Evolutionary conservation across 2,329 filamentous ascomycete genomes (phyloP), one percentile per base, ranked within the genome.

Genomic region (Teratosphaeria epicoccoides): DNA sequence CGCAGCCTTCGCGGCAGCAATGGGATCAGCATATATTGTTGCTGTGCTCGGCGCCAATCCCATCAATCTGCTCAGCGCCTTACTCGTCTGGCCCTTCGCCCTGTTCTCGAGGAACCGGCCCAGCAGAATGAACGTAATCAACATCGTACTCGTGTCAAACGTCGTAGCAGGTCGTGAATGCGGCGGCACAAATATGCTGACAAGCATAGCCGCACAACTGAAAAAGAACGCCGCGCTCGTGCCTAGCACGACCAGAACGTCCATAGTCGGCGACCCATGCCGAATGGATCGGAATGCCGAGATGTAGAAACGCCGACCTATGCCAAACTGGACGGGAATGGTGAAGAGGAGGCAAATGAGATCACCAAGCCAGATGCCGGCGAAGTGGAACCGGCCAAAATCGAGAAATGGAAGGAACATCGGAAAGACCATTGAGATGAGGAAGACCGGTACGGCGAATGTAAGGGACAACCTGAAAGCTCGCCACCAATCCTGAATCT

Each of bases 71-170:
- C 91, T 97, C 2, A 98, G 78, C 0, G 93, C 93, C 66, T 88
- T 93, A 4, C 90, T 96, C 0, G 93, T 98, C 71, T 97, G 88
- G 0, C 93, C 93, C 72, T 97, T 98, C 49, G 93, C 93, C 17
- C 84, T 77, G 66, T 97, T 98, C 70, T 98, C 93, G 17, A 98
- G 72, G 72, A 86, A 98, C 29, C 93, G 84, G 3, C 93, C 88
- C 2, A 98, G 73, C 1, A 86, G 89, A 68, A 96, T 88, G 66
- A 98, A 97, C 0, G 89, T 95, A 68, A 98, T 90, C 49, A 98
- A 77, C 93, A 97, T 98, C 22, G 89, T 95, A 70, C 90, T 96
- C 1, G 93, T 98, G 65, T 98, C 93, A 63, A 98, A 98, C 14
- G 96, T 86, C 1, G 89, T 96, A 57, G 82, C 84, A 0, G 93